phyloP scores from a whole-genome alignment of 805 yeast genomes.

The Martiniozyma abietophila region DNA sequence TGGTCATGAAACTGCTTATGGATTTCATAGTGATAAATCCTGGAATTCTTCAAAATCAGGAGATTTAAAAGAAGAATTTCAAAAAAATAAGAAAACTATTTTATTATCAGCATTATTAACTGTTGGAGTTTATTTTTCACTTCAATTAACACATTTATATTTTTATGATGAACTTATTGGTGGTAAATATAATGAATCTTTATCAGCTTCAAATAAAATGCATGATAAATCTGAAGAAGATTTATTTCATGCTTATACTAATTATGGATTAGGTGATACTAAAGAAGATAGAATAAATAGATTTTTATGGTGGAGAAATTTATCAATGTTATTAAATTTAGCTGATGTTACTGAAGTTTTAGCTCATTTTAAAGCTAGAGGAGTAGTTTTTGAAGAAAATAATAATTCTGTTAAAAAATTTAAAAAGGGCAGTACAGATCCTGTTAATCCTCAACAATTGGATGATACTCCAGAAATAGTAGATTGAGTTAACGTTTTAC shows the following conservation, averaged over 20 bases:
- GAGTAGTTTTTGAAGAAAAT: conserved; percentile 6
- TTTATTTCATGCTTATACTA: conserved; percentile 33
- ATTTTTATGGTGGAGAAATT: conserved; percentile 45
- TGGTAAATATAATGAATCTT: conserved; percentile 18
- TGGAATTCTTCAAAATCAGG: conserved; percentile 23
- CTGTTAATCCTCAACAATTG: too few relatives aligned
- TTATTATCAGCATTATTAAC: conserved; percentile 21
- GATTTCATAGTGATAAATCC: conserved; percentile 19
- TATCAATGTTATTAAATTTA: conserved; percentile 20
- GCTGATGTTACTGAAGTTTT: conserved; percentile 20
- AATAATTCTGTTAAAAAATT: too few relatives aligned
- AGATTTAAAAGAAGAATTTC: conserved; percentile 20
- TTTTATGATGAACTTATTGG: conserved; percentile 26
- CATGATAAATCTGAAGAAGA: conserved; percentile 35
- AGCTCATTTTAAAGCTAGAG: conserved; percentile 13
- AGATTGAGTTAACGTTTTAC: too few relatives aligned
- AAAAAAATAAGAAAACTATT: conserved; percentile 22
- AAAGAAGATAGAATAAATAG: conserved; percentile 44
- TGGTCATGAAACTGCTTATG: conserved; percentile 17
- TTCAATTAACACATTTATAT: conserved; percentile 25
- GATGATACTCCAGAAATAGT: too few relatives aligned
- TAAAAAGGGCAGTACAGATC: too few relatives aligned
- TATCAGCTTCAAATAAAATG: conserved; percentile 16
- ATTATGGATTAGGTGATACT: conserved; percentile 43
- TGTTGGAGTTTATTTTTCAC: conserved; percentile 19